Evolutionary conservation across 2,329 filamentous ascomycete genomes (phyloP), one percentile per base, ranked within the genome.

Genomic region (Talaromyces sp.): DNA sequence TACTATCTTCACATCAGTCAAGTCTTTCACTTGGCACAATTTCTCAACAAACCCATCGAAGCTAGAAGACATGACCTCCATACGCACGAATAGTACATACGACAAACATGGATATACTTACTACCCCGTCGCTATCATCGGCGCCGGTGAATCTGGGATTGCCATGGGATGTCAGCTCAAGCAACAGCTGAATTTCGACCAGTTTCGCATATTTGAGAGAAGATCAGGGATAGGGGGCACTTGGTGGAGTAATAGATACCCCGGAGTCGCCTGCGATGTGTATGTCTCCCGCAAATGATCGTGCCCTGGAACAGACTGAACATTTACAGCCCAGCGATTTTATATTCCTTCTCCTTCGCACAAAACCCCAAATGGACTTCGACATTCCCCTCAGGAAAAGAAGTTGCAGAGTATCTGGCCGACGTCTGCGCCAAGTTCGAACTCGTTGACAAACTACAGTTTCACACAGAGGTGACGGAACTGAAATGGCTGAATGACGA

Each of bases 211-310:
- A 71, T 89, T 89, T 66, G 88, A 90, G 27, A 79, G 84, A 13
- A 79, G 86, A 67, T 76, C 79, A 3, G 82, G 82, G 2, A 79
- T 89, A 51, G 88, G 88, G 36, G 88, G 88, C 7, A 89, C 87
- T 1, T 90, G 88, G 88, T 83, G 82, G 74, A 82, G 83, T 53
- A 90, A 89, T 72, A 78, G 81, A 36, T 90, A 90, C 73, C 87
- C 85, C 10, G 84, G 84, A 73, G 76, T 78, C 63, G 85, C 85
- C 6, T 88, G 85, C 70, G 85, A 88, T 72, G 74, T 85, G 80
- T 83, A 75, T 69, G 72, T 17, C 54, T 17, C 34, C 17, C 6
- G 10, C 2, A 27, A 22, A 25, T 15, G 54, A 34, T 25, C 11
- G 13, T 25, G 43, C 3, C 11, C 8, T 40, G 36, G 25, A 45